Evolutionary conservation across 176 grass and related monocot genomes (phyloP), one percentile per base, ranked within the genome.

Genomic region (Phragmites australis): DNA sequence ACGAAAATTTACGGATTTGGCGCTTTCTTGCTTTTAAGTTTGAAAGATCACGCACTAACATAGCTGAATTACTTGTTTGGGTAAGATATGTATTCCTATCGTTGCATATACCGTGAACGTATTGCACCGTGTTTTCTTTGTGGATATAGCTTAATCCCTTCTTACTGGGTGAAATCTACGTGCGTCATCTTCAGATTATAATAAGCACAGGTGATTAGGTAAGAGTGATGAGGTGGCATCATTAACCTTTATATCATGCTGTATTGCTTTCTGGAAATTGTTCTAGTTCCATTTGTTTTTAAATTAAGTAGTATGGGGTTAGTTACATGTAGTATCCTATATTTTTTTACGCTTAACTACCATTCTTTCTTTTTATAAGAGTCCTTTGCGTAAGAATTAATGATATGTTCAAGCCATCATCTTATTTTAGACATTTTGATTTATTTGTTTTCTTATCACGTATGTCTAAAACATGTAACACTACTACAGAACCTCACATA

Each of bases 11-110:
- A 44, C 7, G 19, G 72, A 75, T 75, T 75, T 59, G 34, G 37
- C 53, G 57, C 50, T 54, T 6, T 59, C 18, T 58, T 57, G 37
- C 52, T 75, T 75, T 75, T 37, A 10, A 6, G 37, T 73, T 73
- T 73, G 48, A 59, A 44, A 59, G 7, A 43, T 18, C 3, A 57
- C n/a, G n/a, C 15, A 59, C 15, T 58, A 42, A 58, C 42, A 18
- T 58, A 40, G 52, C 53, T 43, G 43, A 48, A 52, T 73, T 73
- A 73, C 72, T 75, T 40, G 72, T 59, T 75, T 56, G 72, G 72
- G 72, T 44, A 58, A 57, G 52, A n/a, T 43, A 75, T 75, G 53
- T 25, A 55, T 75, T 57, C 70, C 30, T 34, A 15, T 72, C 26
- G 4, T 21, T 39, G 48, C 48, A 73, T 54, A 39, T 53, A 73